A percentile compares a stretch with the other conserved stretches of the same genome.
These are phyloP conservation scores for Globisporangium apiculatum DNA, from an alignment of 352 stramenopile genomes.

Conservation along the genomic window DNA sequence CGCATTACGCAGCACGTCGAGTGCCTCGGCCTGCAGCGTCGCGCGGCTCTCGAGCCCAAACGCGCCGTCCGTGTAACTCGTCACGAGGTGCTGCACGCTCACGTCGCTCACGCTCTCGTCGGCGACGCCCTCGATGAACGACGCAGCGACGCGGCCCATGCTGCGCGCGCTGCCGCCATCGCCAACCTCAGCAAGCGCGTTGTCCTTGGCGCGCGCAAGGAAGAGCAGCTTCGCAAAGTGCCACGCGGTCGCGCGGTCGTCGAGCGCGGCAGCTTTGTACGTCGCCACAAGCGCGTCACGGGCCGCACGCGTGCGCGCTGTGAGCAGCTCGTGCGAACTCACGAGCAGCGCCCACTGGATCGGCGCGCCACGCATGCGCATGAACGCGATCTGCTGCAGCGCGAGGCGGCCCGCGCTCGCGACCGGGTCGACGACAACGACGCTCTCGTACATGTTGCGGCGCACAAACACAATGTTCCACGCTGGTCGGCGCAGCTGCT, in stretches of 20 bases:
- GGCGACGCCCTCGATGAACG: slow-evolving; percentile 45
- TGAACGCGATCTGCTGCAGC: slow-evolving; percentile 55
- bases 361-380: slow-evolving; percentile 64
- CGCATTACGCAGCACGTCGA: slow-evolving; percentile 32
- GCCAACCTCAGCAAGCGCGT: background rate
- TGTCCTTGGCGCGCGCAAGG: slow-evolving; percentile 52
- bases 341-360: slow-evolving; percentile 72
- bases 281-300: slow-evolving; percentile 27
- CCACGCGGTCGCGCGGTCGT: slow-evolving; percentile 51
- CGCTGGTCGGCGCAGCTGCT: slow-evolving; percentile 33
- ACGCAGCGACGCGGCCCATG: slow-evolving; percentile 25
- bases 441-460: slow-evolving; percentile 85
- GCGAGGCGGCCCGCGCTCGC: slow-evolving; percentile 34
- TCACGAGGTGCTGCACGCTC: slow-evolving; percentile 45
- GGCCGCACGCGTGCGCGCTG: slow-evolving; percentile 30
- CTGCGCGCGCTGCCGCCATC: slow-evolving; percentile 9
- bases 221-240: slow-evolving; percentile 80
- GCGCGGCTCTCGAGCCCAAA: slow-evolving; percentile 21
- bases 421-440: slow-evolving; percentile 64
- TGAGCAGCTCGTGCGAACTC: slow-evolving; percentile 65
- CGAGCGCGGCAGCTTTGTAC: slow-evolving; percentile 31
- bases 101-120: slow-evolving; percentile 35
- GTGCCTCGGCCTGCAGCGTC: slow-evolving; percentile 41
- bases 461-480: slow-evolving; percentile 84
- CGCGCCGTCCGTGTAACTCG: slow-evolving; percentile 52